phyloP scores from a whole-genome alignment of 768 basidiomycete genomes.

The Amanita pseudoporphyria region DNA sequence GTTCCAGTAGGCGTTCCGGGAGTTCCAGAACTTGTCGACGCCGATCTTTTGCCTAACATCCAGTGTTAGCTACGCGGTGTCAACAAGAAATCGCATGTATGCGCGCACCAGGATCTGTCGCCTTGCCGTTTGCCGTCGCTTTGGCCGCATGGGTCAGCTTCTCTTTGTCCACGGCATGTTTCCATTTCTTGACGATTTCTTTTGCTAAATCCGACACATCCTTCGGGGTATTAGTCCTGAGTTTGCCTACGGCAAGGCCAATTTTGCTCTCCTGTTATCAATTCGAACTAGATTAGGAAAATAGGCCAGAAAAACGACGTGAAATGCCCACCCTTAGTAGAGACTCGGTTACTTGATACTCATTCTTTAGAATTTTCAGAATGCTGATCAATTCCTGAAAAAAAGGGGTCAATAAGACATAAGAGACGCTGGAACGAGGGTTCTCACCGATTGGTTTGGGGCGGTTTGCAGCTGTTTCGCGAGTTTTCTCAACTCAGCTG shows the following conservation, averaged over 20 bases:
- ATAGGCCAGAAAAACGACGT: conserved; percentile 21
- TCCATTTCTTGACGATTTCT: conserved; percentile 90
- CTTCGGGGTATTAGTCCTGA: conserved; percentile 63
- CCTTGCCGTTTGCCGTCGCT: conserved; percentile 24
- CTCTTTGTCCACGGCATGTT: conserved; percentile 72
- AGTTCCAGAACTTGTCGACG: conserved; percentile 26
- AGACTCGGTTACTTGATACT: conserved; percentile 60
- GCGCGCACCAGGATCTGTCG: conserved; percentile 4
- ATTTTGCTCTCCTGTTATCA: conserved; percentile 75
- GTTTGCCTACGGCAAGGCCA: conserved; percentile 87
- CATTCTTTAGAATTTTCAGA: conserved; percentile 52
- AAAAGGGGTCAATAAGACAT: conserved; percentile 21
- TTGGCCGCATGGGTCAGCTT: conserved; percentile 22
- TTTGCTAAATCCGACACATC: conserved; percentile 78
- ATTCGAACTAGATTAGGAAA: conserved; percentile 17
- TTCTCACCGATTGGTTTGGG: conserved; percentile 45
- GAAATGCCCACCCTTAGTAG: conserved; percentile 59
- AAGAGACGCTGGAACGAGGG: conserved; percentile 25
- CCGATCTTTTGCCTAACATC: conserved; percentile 21
- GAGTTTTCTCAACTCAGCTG: conserved; percentile 67
- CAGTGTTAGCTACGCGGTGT: neutral
- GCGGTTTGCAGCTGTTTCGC: conserved; percentile 70
- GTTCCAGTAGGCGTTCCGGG: conserved; percentile 28
- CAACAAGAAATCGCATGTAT: neutral
- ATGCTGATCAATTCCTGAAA: conserved; percentile 55